phyloP scores from a whole-genome alignment of 2,329 filamentous ascomycete species.

The Scytalidium lignicola region DNA sequence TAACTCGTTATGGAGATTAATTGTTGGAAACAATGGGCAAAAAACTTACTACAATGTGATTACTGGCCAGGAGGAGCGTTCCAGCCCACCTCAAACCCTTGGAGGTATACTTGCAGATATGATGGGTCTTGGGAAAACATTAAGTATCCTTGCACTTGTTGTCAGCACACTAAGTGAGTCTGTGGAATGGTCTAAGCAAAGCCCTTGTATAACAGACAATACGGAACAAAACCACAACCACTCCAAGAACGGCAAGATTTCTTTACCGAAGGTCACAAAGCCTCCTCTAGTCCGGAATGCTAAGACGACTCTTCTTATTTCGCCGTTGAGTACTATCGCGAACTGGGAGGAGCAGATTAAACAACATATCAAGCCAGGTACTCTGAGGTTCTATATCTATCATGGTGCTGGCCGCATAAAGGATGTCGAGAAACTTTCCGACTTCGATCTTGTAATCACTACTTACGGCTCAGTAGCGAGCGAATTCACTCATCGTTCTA shows the following conservation, averaged over 20 bases:
- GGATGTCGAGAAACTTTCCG: conserved; percentile 60
- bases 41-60: conserved; percentile 77
- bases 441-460: conserved; percentile 82
- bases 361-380: conserved; percentile 63
- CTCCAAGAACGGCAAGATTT: conserved; percentile 20
- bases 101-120: conserved; percentile 78
- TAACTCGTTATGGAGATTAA: conserved; percentile 73
- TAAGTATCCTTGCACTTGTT: conserved; percentile 80
- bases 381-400: conserved; percentile 74
- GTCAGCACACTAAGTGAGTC: conserved; percentile 61
- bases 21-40: conserved; percentile 49
- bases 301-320: conserved; percentile 78
- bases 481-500: conserved; percentile 63
- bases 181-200: conserved; percentile 50
- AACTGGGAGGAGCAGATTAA: conserved; percentile 96
- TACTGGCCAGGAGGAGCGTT: conserved; percentile 60
- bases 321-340: conserved; percentile 81
- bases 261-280: conserved; percentile 26
- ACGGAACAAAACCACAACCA: conserved; percentile 25
- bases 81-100: conserved; percentile 59
- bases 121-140: conserved; percentile 84
- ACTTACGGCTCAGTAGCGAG: conserved; percentile 86
- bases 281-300: conserved; percentile 57
- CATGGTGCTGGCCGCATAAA: conserved; percentile 75
- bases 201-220: conserved; percentile 34